Base-by-base conservation (phyloP, 345 rosid species). In the Rhodamnia rubescens region DNA sequence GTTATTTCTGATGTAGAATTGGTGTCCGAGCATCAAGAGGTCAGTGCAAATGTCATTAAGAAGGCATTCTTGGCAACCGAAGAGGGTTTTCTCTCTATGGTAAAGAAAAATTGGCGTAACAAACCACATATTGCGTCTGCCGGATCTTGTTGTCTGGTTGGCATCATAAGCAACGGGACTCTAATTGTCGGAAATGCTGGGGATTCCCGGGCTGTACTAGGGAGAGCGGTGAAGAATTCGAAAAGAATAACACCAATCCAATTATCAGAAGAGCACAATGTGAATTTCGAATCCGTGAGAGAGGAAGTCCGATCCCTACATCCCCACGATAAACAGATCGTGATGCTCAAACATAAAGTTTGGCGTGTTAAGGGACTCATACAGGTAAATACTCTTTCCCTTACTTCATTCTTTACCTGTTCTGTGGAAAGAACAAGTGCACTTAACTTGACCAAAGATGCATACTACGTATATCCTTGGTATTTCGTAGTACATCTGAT, bases 341-440 rank as follows among this genome's bases (percentile, higher is more conserved):
- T 94, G 47, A 88, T 89, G 84, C 56, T 90, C 93, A 94, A 90
- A 84, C 98, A 95, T 88, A 87, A 85, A 49, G 90, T 90, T 64
- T 95, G 99, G 98, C 95, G 98, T 27, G 98, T 95, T 27, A 95
- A 95, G 87, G 98, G 98, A 74, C 83, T 95, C 74, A 93, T 95
- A 82, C 97, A 94, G 99, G 99, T 95, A 87, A 86, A 51, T 36
- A 40, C 80, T 69, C 80, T 20, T 32, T 69, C 26, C 47, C 13
- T 36, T 0, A 10, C 40, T 16, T 64, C 44, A 16, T 32, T 16
- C 21, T 64, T 32, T 18, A 69, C 78, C 47, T 32, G 78, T 69
- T 69, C 47, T 69, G 32, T 64, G 42, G 18, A 64, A 64, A 29
- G 75, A 64, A 64, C 75, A 29, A 21, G 26, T 69, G 80, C 47